phyloP scores from a whole-genome alignment of 352 stramenopile genomes.

The Sclerospora graminicola region DNA sequence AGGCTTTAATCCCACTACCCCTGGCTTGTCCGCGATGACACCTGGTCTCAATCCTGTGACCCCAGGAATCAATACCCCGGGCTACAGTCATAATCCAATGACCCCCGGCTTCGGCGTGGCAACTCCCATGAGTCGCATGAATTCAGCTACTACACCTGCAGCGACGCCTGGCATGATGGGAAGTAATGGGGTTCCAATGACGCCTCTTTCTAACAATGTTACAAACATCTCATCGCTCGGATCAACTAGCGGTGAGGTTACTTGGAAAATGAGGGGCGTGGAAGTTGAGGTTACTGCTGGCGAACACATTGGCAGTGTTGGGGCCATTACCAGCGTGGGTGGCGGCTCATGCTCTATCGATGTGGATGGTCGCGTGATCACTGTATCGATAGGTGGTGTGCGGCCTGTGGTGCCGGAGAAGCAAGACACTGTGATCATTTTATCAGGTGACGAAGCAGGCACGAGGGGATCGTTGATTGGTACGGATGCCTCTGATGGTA shows the following conservation, averaged over 20 bases:
- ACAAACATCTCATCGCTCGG: conserved; percentile 28
- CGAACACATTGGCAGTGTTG: conserved; percentile 56
- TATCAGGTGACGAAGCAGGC: conserved; percentile 77
- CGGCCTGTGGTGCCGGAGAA: conserved; percentile 77
- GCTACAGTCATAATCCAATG: conserved; percentile 83
- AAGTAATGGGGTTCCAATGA: conserved; percentile 59
- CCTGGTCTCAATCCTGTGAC: conserved; percentile 74
- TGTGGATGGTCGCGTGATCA: conserved; percentile 62
- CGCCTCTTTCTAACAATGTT: conserved; percentile 55
- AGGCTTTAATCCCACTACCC: conserved; percentile 80
- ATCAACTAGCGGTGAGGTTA: conserved; percentile 48
- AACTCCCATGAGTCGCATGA: conserved; percentile 71
- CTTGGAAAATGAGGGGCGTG: conserved; percentile 84
- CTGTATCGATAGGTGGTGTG: conserved; percentile 51
- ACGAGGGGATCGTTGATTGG: conserved; percentile 79
- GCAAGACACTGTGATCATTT: conserved; percentile 81
- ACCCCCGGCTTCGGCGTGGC: conserved; percentile 74
- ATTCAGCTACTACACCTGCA: conserved; percentile 47
- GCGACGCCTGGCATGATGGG: conserved; percentile 69
- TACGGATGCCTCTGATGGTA: conserved; percentile 79
- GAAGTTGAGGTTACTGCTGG: conserved; percentile 68
- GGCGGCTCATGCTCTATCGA: conserved; percentile 71
- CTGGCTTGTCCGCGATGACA: conserved; percentile 68
- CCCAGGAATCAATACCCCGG: conserved; percentile 69
- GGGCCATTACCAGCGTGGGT: conserved; percentile 65